Conservation (phyloP, 1,139 yeast genomes). For the Nakaseomyces nivariensis region DNA sequence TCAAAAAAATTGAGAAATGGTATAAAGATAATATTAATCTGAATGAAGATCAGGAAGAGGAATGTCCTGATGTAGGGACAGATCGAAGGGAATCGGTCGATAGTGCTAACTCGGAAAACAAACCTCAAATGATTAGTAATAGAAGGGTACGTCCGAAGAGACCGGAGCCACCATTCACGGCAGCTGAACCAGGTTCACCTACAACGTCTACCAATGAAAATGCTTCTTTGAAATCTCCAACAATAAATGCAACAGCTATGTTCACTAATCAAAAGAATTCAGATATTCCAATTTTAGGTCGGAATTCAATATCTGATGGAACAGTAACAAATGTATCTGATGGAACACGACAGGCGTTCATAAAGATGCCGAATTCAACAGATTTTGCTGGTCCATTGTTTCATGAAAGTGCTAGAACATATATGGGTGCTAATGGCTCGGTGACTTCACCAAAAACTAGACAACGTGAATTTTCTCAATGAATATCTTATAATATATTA, state of each 20-base stretch:
- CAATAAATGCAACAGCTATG: conserved; percentile 23
- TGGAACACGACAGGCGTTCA: conserved; percentile 1
- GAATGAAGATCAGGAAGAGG: conserved; percentile 6
- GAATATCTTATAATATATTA: not conserved
- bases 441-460: conserved; percentile 6
- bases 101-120: conserved; percentile 1
- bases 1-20: conserved; percentile 63
- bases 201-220: not conserved
- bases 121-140: conserved; percentile 27
- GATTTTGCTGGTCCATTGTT: conserved; percentile 1
- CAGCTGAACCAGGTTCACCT: conserved; percentile 5
- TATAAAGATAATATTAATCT: conserved; percentile 41
- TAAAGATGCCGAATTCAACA: conserved; percentile 1
- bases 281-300: not conserved
- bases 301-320: not conserved
- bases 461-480: conserved; percentile 3
- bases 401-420: not conserved
- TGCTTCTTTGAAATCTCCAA: conserved; percentile 10
- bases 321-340: not conserved
- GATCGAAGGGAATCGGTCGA: not conserved
- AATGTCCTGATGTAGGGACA: not conserved
- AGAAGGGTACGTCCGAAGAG: conserved; percentile 20
- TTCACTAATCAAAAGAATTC: conserved; percentile 21
- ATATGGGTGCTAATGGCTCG: not conserved
- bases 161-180: conserved; percentile 5